Percentiles rank a stretch among this genome's conserved stretches.
Conservation (phyloP, 1,139 yeast genomes). For the Candida sanyaensis region DNA sequence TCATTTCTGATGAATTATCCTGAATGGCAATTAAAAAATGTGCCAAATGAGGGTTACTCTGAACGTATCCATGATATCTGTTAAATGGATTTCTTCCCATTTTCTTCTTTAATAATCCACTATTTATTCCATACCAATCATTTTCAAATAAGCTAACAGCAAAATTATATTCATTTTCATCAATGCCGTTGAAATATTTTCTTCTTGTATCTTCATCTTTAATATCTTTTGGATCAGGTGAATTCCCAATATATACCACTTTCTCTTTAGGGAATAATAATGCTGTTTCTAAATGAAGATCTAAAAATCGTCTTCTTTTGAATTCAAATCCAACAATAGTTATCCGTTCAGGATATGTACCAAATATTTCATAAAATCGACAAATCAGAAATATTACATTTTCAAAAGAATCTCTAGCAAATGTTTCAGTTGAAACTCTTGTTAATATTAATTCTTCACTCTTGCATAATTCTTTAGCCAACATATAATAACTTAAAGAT, state of each 20-base stretch:
- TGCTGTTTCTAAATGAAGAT: constrained; percentile 54
- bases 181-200: constrained; percentile 45
- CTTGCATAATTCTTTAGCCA: constrained; percentile 24
- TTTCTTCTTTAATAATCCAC: constrained; percentile 44
- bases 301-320: constrained; percentile 59
- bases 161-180: constrained; percentile 47
- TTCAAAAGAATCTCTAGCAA: constrained; percentile 81
- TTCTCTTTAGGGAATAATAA: constrained; percentile 34
- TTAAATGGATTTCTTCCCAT: constrained; percentile 62
- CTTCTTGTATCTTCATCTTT: constrained; percentile 17
- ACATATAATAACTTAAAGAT: constrained; percentile 55
- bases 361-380: constrained; percentile 51
- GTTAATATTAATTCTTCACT: constrained; percentile 12
- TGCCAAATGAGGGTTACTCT: constrained; percentile 26
- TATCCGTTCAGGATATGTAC: constrained; percentile 50
- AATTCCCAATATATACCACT: constrained; percentile 58
- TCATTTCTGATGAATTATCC: constrained; percentile 5
- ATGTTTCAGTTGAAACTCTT: constrained; percentile 58
- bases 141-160: constrained; percentile 57
- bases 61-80: constrained; percentile 42
- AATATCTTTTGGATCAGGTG: constrained; percentile 51
- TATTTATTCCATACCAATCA: constrained; percentile 64
- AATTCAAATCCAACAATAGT: constrained; percentile 76
- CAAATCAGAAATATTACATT: constrained; percentile 67
- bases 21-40: constrained; percentile 21